Percentiles rank a stretch among this genome's conserved stretches.
phyloP scores from a whole-genome alignment of 257 asterid genomes.

The Dorcoceras hygrometricum region DNA sequence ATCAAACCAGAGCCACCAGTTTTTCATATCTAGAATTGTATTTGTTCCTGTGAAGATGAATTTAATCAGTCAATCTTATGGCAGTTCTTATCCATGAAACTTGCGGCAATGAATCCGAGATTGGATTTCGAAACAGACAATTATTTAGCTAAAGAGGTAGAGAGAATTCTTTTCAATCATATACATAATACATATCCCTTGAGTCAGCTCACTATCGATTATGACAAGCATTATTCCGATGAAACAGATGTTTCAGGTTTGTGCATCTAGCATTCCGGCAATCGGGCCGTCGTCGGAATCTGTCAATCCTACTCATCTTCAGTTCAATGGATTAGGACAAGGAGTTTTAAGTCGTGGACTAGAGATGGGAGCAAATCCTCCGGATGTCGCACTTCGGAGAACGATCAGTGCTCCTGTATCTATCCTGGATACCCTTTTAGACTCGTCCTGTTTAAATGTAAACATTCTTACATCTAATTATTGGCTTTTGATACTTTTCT shows the following conservation, averaged over 20 bases:
- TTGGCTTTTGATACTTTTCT: not conserved
- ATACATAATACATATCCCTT: not conserved
- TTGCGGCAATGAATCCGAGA: slow-evolving; percentile 67
- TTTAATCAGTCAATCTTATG: slow-evolving; percentile 13
- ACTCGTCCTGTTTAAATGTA: slow-evolving; percentile 54
- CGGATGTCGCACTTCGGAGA: slow-evolving; percentile 48
- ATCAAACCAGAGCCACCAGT: not conserved
- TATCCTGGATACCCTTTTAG: slow-evolving; percentile 43
- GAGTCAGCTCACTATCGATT: not conserved
- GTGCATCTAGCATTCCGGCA: slow-evolving; percentile 35
- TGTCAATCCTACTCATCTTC: slow-evolving; percentile 37
- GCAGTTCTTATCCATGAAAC: slow-evolving; percentile 94
- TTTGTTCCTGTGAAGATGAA: slow-evolving; percentile 1
- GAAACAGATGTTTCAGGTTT: slow-evolving; percentile 46
- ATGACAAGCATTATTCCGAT: not conserved
- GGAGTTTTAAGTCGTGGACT: slow-evolving; percentile 36
- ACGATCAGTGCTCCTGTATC: slow-evolving; percentile 56
- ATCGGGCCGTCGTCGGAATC: slow-evolving; percentile 41
- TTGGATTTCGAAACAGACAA: slow-evolving; percentile 56
- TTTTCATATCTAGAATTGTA: slow-evolving; percentile 1
- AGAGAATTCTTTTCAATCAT: not conserved
- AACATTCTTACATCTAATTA: slow-evolving; percentile 15
- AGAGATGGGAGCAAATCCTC: slow-evolving; percentile 42
- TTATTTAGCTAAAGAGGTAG: slow-evolving; percentile 64
- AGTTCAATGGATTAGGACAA: slow-evolving; percentile 42